Conservation (phyloP, 441 rosid genomes). For the Melastoma candidum region DNA sequence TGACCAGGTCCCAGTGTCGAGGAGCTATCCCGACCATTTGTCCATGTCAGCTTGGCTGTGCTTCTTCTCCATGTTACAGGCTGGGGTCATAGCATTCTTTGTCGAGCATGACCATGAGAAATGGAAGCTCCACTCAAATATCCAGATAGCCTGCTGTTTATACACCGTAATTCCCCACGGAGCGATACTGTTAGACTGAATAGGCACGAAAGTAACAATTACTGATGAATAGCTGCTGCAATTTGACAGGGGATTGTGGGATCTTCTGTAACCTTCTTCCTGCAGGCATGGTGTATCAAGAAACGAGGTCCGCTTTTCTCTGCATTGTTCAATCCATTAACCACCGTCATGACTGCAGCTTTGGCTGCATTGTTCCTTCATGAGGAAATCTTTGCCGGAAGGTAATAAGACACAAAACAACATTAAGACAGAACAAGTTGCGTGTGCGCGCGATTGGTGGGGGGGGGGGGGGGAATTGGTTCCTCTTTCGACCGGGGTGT, state of each 20-base stretch:
- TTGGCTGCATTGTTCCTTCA: conserved; percentile 31
- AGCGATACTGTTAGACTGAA: background rate
- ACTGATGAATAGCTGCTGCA: no score
- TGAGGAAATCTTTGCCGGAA: conserved; percentile 36
- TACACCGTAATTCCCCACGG: conserved; percentile 22
- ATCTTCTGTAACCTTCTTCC: conserved; percentile 27
- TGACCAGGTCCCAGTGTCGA: conserved; percentile 39
- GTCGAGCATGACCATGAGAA: conserved; percentile 25
- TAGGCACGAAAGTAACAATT: no score
- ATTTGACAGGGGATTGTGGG: conserved; percentile 17
- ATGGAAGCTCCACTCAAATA: conserved; percentile 37
- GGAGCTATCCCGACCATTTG: conserved; percentile 40
- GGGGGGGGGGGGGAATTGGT: no score
- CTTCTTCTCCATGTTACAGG: conserved; percentile 43
- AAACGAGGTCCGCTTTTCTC: conserved; percentile 47
- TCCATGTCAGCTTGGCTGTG: conserved; percentile 39
- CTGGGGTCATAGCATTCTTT: conserved; percentile 30
- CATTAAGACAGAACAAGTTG: no score
- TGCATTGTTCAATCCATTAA: conserved; percentile 50
- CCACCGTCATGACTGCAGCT: conserved; percentile 38
- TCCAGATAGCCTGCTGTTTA: conserved; percentile 31
- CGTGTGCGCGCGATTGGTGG: no score
- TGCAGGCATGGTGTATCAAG: conserved; percentile 61
- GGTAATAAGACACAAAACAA: conserved; percentile 17
- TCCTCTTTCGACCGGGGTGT: no score